A percentile compares a stretch with the other conserved stretches of the same genome.
These are phyloP conservation scores for Aureobasidium sp. DNA, from an alignment of 2,329 filamentous ascomycete genomes.

Conservation along the genomic window DNA sequence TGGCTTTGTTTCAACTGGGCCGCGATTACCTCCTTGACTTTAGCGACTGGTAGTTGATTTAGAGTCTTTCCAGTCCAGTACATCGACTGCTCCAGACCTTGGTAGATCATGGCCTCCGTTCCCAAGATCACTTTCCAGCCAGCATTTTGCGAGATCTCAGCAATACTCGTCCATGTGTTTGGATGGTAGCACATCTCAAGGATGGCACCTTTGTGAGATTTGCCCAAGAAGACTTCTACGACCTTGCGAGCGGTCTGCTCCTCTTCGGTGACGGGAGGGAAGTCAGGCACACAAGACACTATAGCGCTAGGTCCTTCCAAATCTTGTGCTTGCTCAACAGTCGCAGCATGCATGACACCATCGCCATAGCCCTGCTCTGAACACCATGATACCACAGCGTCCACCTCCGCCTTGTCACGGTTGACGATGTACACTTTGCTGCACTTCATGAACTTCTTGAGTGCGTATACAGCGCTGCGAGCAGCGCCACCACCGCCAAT, in stretches of 20 bases:
- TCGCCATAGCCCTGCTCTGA: conserved; percentile 64
- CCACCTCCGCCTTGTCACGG: conserved; percentile 73
- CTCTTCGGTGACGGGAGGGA: conserved; percentile 60
- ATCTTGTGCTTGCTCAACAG: conserved; percentile 63
- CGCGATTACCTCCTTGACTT: conserved; percentile 63
- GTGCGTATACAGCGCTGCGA: conserved; percentile 81
- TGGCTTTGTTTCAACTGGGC: conserved; percentile 26
- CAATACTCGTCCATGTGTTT: conserved; percentile 71
- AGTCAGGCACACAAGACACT: conserved; percentile 79
- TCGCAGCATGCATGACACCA: conserved; percentile 67
- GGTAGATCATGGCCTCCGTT: conserved; percentile 81
- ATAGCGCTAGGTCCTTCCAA: conserved; percentile 71
- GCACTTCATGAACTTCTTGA: conserved; percentile 63
- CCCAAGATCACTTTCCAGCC: conserved; percentile 82
- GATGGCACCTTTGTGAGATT: conserved; percentile 65
- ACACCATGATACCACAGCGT: conserved; percentile 72
- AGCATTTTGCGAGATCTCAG: conserved; percentile 62
- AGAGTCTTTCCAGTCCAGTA: conserved; percentile 71
- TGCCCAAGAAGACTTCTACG: conserved; percentile 54
- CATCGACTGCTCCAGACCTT: conserved; percentile 71
- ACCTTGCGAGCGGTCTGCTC: conserved; percentile 69
- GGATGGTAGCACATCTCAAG: conserved; percentile 91
- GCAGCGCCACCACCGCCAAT: conserved; percentile 83
- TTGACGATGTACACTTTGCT: conserved; percentile 81
- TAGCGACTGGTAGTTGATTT: conserved; percentile 64